Evolutionary conservation across 2,329 filamentous ascomycete genomes (phyloP).

Genomic region (Zasmidium angulare): DNA sequence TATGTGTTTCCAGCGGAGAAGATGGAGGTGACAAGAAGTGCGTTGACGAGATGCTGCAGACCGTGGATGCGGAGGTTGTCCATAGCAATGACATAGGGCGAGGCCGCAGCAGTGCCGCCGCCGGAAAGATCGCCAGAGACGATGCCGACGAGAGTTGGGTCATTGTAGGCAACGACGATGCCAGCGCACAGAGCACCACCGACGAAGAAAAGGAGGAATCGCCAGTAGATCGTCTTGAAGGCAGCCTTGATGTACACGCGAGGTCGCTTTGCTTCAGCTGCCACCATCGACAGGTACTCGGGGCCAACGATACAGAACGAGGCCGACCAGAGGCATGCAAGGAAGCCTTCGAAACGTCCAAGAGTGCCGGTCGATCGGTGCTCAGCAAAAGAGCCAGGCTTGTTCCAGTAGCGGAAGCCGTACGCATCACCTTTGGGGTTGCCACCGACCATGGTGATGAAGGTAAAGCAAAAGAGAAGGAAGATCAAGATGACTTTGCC

Average conservation of each 20-base stretch:
- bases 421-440: conserved; percentile 36
- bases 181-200: conserved; percentile 47
- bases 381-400: conserved; percentile 36
- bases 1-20: conserved; percentile 57
- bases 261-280: conserved; percentile 49
- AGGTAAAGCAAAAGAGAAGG: conserved; percentile 32
- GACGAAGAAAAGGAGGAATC: conserved; percentile 52
- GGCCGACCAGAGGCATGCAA: conserved; percentile 39
- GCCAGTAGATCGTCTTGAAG: conserved; percentile 52
- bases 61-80: conserved; percentile 39
- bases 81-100: conserved; percentile 59
- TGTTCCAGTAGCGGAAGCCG: conserved; percentile 45
- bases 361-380: conserved; percentile 29
- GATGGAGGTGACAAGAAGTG: conserved; percentile 49
- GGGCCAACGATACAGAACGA: conserved; percentile 41
- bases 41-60: conserved; percentile 40
- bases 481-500: conserved; percentile 39
- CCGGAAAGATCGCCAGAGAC: conserved; percentile 19
- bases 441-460: conserved; percentile 36
- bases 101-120: conserved; percentile 59
- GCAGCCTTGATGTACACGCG: conserved; percentile 48
- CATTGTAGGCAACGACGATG: conserved; percentile 41
- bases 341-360: conserved; percentile 38
- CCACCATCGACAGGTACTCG: conserved; percentile 52
- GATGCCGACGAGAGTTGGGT: conserved; percentile 32